A percentile compares a stretch with the other conserved stretches of the same genome.
Evolutionary conservation across 192 early-diverging fungal species (phyloP).

Genomic region (Podila epigama): DNA sequence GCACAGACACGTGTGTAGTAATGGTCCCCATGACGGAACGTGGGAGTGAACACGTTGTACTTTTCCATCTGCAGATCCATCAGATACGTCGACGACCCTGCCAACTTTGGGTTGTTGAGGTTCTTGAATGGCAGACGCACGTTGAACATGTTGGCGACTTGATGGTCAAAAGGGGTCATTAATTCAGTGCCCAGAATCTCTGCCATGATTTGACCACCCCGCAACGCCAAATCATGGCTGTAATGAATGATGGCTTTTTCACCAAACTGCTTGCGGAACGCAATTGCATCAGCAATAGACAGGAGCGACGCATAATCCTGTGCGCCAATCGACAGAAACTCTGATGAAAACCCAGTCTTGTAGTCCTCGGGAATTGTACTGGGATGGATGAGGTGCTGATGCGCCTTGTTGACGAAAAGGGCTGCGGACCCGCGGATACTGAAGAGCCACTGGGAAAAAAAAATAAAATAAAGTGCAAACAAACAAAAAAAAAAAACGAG

Average conservation of each 20-base stretch:
- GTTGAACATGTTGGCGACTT: conserved; percentile 66
- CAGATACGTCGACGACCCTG: conserved; percentile 18
- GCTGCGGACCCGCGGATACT: conserved; percentile 60
- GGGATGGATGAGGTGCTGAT: conserved; percentile 57
- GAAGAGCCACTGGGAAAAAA: conserved; percentile 58
- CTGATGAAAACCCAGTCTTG: conserved; percentile 48
- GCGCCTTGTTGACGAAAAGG: conserved; percentile 55
- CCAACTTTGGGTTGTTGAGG: conserved; percentile 29
- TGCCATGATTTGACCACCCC: conserved; percentile 61
- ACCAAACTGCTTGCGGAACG: conserved; percentile 58
- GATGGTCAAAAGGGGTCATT: conserved; percentile 56
- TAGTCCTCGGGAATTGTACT: conserved; percentile 54
- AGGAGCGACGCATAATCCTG: conserved; percentile 51
- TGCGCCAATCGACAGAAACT: conserved; percentile 61
- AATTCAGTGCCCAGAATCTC: conserved; percentile 64
- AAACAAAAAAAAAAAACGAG: background rate
- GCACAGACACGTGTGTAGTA: conserved; percentile 64
- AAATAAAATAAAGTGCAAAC: background rate
- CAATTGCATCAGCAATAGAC: conserved; percentile 51
- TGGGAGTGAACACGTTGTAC: conserved; percentile 48
- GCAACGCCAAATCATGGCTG: conserved; percentile 57
- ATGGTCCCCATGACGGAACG: conserved; percentile 56
- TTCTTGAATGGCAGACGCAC: conserved; percentile 58
- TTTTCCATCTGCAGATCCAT: conserved; percentile 47
- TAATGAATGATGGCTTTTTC: conserved; percentile 64